Evolutionary conservation across 345 rosid genomes (phyloP).

Genomic region (Punica granatum): DNA sequence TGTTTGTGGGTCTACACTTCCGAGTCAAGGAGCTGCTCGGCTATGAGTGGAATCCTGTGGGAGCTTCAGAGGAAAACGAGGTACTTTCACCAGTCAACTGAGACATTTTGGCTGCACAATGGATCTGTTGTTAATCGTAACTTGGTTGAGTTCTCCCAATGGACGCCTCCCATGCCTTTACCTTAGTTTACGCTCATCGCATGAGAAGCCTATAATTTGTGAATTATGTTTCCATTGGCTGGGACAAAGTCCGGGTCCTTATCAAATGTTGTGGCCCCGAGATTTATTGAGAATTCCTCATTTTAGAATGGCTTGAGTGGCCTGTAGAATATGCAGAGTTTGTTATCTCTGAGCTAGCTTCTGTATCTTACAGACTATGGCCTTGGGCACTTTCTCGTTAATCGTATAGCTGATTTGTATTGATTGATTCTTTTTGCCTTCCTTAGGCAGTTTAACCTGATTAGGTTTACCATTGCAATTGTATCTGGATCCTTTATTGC

Average conservation of each 20-base stretch:
- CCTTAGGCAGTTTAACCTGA: neutral
- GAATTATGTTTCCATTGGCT: neutral
- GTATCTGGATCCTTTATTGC: too few relatives aligned
- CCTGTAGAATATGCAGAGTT: neutral
- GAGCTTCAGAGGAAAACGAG: constrained; percentile 92
- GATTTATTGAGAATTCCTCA: neutral
- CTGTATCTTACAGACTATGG: neutral
- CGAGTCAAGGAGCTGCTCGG: constrained; percentile 62
- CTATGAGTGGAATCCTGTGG: constrained; percentile 79
- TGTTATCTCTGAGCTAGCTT: neutral
- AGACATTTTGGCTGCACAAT: constrained; percentile 97
- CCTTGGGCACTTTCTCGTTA: neutral
- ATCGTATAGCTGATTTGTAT: neutral
- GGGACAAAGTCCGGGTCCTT: neutral
- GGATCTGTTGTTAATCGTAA: constrained; percentile 56
- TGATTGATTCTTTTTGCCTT: neutral
- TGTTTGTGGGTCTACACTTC: constrained; percentile 79
- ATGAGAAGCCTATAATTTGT: neutral
- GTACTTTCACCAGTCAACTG: constrained; percentile 80
- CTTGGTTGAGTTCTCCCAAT: constrained; percentile 56
- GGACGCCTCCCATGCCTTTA: constrained; percentile 76
- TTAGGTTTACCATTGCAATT: too few relatives aligned
- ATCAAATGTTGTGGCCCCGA: neutral
- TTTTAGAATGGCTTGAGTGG: neutral
- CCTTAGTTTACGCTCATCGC: constrained; percentile 30